Evolutionary conservation across 2,329 filamentous ascomycete species (phyloP).

Genomic region (Neurospora sp.): DNA sequence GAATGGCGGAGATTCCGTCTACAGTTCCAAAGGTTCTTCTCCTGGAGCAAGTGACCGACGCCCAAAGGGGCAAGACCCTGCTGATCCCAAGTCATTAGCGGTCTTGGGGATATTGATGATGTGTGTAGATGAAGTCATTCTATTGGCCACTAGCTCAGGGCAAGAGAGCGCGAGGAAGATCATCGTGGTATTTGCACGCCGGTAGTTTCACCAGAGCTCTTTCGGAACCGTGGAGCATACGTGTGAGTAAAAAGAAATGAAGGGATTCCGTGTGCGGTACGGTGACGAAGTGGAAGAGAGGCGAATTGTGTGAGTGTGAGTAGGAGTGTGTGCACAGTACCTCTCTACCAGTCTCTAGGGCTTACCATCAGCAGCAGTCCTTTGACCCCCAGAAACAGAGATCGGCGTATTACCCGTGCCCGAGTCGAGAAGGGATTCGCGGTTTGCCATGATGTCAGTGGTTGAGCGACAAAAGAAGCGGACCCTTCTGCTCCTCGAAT

Average conservation of each 20-base stretch:
- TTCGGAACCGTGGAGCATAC: neutral
- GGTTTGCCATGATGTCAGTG: slow-evolving; percentile 18
- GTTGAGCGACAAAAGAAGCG: slow-evolving; percentile 4
- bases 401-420: slow-evolving; percentile 7
- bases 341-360: neutral
- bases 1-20: neutral
- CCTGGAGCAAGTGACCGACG: neutral
- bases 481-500: neutral
- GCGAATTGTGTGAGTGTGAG: neutral
- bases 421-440: slow-evolving; percentile 5
- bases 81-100: slow-evolving; percentile 9
- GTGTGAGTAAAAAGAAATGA: neutral
- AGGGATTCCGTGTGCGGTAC: neutral
- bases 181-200: neutral
- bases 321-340: neutral
- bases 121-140: slow-evolving; percentile 7
- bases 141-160: slow-evolving; percentile 4
- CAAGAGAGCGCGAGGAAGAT: neutral
- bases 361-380: neutral
- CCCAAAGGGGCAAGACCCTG: slow-evolving; percentile 16
- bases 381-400: slow-evolving; percentile 2
- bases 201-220: neutral
- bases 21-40: neutral
- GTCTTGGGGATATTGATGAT: neutral
- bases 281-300: neutral